A percentile compares a stretch with the other conserved stretches of the same genome.
Evolutionary conservation across 371 early-diverging fungal genomes (phyloP).

Genomic region (Umbelopsis sp.): DNA sequence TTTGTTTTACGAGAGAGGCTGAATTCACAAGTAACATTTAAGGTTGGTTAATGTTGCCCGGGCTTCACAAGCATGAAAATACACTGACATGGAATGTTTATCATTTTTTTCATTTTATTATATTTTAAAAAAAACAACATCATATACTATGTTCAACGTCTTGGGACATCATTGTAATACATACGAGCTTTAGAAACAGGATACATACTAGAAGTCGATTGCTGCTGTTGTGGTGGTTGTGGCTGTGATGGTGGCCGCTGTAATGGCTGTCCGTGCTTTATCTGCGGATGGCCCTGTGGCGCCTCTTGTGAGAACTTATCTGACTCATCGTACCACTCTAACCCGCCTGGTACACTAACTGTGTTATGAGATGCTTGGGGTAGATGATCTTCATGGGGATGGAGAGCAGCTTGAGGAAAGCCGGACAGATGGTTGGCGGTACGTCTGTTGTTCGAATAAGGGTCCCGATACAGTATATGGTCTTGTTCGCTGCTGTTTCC

Average conservation of each 20-base stretch:
- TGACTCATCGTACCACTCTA: conserved; percentile 15
- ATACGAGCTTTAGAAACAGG: conserved; percentile 12
- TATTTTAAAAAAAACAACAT: neutral
- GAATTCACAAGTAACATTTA: no score
- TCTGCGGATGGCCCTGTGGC: neutral
- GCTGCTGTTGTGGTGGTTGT: conserved; percentile 1
- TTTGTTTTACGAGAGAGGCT: no score
- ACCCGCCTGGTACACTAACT: neutral
- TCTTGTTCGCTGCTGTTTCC: neutral
- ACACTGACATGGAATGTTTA: neutral
- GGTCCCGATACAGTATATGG: conserved; percentile 11
- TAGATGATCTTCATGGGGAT: neutral
- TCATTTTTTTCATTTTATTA: neutral
- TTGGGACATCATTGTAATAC: conserved; percentile 13
- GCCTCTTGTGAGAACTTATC: neutral
- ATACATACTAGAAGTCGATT: neutral
- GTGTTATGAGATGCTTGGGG: neutral
- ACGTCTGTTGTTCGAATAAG: neutral
- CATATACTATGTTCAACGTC: neutral
- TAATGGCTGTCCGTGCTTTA: neutral
- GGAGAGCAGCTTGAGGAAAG: neutral
- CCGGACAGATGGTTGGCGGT: neutral
- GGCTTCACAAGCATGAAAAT: no score
- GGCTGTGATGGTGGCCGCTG: neutral
- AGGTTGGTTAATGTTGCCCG: no score